These are phyloP conservation scores for Pseudohalonectria lignicola DNA, from an alignment of 2,329 filamentous ascomycete genomes.

Conservation along the genomic window DNA sequence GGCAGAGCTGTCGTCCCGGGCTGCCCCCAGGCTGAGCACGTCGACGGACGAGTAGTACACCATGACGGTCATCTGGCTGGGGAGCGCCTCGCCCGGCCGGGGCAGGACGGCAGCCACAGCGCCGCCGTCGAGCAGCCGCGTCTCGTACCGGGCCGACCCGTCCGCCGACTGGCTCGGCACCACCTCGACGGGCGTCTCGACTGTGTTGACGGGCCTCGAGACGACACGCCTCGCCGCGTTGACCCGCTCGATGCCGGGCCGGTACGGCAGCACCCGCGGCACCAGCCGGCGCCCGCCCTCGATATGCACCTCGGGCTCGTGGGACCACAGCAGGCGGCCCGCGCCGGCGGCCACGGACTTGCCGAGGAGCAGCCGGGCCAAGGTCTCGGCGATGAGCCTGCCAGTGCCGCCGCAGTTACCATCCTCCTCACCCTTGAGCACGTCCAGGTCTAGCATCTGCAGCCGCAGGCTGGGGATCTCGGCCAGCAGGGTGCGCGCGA, in stretches of 20 bases:
- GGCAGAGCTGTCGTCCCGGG: not conserved
- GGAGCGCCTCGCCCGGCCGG: too few species aligned
- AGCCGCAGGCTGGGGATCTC: conserved; percentile 18
- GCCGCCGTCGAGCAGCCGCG: not conserved
- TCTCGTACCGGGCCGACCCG: not conserved
- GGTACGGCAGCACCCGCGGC: conserved; percentile 26
- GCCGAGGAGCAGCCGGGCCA: conserved; percentile 10
- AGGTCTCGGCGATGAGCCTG: conserved; percentile 8
- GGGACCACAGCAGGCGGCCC: conserved; percentile 13
- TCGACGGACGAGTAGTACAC: conserved; percentile 25
- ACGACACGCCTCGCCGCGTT: conserved; percentile 26
- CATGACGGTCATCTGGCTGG: conserved; percentile 9
- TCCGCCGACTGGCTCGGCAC: conserved; percentile 5
- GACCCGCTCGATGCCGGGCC: conserved; percentile 22
- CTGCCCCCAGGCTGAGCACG: conserved; percentile 12
- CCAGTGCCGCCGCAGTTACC: not conserved
- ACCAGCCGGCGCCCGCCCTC: conserved; percentile 19
- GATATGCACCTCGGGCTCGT: conserved; percentile 26
- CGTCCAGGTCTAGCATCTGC: conserved; percentile 19
- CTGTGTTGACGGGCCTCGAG: conserved; percentile 17
- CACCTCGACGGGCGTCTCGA: conserved; percentile 18
- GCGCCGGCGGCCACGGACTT: not conserved
- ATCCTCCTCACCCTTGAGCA: conserved; percentile 1
- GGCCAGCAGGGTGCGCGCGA: conserved; percentile 17
- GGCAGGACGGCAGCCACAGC: not conserved